These are phyloP conservation scores for Epichloe gansuensis DNA, from an alignment of 2,329 filamentous ascomycete genomes.

Conservation along the genomic window DNA sequence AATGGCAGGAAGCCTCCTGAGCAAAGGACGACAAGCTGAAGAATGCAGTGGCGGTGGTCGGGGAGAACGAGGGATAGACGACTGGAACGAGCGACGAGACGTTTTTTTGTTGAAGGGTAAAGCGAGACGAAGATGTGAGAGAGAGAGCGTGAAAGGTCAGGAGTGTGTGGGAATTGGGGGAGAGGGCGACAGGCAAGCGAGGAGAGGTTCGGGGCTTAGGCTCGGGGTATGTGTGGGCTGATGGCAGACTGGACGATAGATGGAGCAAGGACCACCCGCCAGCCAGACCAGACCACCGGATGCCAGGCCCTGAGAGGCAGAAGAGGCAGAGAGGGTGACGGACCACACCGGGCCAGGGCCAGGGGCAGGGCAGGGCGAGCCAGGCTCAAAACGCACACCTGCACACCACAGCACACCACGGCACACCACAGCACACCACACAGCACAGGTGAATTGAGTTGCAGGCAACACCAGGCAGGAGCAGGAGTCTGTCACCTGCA, in stretches of 20 bases:
- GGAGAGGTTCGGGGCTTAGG: conserved; percentile 1
- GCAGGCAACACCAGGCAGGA: background rate
- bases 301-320: too few species aligned
- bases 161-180: conserved; percentile 3
- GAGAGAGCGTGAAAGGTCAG: conserved; percentile 7
- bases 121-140: conserved; percentile 14
- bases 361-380: too few species aligned
- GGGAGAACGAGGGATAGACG: conserved; percentile 22
- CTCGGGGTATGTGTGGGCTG: background rate
- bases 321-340: too few species aligned
- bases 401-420: background rate
- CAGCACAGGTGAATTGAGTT: background rate
- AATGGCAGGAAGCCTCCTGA: background rate
- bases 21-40: conserved; percentile 9
- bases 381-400: too few species aligned
- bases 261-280: background rate
- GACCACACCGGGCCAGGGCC: too few species aligned
- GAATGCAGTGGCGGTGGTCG: conserved; percentile 17
- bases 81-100: conserved; percentile 26
- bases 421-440: background rate
- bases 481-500: too few species aligned
- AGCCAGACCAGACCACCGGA: background rate
- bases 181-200: conserved; percentile 6
- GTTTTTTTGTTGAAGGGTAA: conserved; percentile 28
- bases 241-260: background rate